phyloP scores from a whole-genome alignment of 202 grass and related monocot species.

The Schoenoplectus triqueter region DNA sequence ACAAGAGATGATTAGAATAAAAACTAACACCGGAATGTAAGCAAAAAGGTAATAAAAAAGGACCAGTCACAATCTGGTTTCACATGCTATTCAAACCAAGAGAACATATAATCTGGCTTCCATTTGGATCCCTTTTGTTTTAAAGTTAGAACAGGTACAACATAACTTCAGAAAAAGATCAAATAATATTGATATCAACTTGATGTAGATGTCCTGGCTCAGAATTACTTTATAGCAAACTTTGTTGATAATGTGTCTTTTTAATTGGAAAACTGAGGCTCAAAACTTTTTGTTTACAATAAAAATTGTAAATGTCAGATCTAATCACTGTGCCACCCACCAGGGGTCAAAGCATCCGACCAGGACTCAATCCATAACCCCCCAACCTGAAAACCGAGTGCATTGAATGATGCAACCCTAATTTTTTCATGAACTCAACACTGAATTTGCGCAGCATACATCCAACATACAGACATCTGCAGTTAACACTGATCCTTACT shows the following conservation, averaged over 20 bases:
- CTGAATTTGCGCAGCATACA: background rate
- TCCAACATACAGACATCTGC: background rate
- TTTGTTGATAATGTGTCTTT: background rate
- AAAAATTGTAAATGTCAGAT: background rate
- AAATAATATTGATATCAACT: background rate
- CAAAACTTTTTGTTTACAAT: background rate
- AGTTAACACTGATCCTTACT: background rate
- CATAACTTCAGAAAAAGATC: background rate
- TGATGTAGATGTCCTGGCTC: background rate
- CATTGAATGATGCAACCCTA: background rate
- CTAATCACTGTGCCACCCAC: background rate
- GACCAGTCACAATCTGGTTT: background rate
- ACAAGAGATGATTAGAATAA: slow-evolving; percentile 22
- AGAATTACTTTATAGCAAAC: background rate
- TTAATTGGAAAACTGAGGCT: background rate
- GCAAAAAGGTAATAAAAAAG: background rate
- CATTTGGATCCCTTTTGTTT: background rate
- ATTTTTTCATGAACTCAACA: background rate
- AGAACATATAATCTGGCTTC: background rate
- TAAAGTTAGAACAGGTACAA: background rate
- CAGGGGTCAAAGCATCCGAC: background rate
- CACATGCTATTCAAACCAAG: slow-evolving; percentile 10
- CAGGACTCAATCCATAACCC: background rate
- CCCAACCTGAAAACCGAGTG: background rate
- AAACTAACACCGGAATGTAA: background rate